A percentile compares a stretch with the other conserved stretches of the same genome.
Conservation (phyloP, 2,329 filamentous ascomycete species). For the Botryotinia globosa region DNA sequence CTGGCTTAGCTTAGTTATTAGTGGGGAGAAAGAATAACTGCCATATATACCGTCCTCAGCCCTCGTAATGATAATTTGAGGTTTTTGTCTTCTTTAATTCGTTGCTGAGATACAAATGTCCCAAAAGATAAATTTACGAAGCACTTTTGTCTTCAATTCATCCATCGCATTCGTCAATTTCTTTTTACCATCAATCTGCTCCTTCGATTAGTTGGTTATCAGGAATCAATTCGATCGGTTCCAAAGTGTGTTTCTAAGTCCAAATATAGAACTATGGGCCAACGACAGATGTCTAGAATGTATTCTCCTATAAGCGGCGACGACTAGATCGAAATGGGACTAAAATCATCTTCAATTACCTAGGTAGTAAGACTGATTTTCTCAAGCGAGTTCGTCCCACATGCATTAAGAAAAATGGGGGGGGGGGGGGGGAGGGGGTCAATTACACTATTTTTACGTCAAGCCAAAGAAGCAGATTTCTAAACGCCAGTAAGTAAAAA, state of each 20-base stretch:
- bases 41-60: neutral
- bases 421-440: neutral
- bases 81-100: neutral
- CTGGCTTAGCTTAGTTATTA: neutral
- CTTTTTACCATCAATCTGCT: neutral
- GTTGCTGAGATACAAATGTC: neutral
- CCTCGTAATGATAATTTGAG: neutral
- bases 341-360: neutral
- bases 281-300: neutral
- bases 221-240: neutral
- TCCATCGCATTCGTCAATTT: neutral
- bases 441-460: neutral
- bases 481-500: neutral
- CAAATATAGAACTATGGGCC: neutral
- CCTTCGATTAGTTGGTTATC: neutral
- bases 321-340: neutral
- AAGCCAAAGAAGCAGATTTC: neutral
- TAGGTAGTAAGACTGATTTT: neutral
- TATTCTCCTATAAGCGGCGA: neutral
- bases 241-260: neutral
- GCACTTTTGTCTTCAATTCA: neutral
- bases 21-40: no score
- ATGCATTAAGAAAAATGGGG: neutral
- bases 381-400: neutral
- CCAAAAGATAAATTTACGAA: neutral